Percentiles rank a stretch among this genome's conserved stretches.
Conservation (phyloP, 352 stramenopile genomes). For the Blastocystis sp. region DNA sequence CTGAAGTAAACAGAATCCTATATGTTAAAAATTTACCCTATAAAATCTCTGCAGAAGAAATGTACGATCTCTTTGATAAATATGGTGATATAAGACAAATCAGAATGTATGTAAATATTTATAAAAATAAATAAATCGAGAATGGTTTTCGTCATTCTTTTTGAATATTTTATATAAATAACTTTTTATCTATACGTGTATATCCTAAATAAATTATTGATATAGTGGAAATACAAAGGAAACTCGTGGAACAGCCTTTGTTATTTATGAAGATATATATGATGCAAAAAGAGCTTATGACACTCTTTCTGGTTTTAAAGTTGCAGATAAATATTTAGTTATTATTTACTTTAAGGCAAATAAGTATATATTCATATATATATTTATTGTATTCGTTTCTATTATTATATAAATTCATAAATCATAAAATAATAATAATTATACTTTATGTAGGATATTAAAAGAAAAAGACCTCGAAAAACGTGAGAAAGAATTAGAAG, state of each 20-base stretch:
- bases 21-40: slow-evolving; percentile 92
- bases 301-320: slow-evolving; percentile 94
- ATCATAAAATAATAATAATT: no score
- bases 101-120: slow-evolving; percentile 49
- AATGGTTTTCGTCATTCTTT: neutral
- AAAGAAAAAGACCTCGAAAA: no score
- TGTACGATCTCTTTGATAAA: slow-evolving; percentile 99
- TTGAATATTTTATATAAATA: slow-evolving; percentile 43
- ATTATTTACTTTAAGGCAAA: slow-evolving; percentile 92
- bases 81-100: slow-evolving; percentile 97
- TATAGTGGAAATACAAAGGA: slow-evolving; percentile 66
- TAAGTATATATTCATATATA: slow-evolving; percentile 44
- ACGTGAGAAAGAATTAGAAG: no score
- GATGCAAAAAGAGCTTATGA: slow-evolving; percentile 94
- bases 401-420: no score
- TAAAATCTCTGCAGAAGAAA: slow-evolving; percentile 86
- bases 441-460: no score
- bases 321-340: slow-evolving; percentile 88
- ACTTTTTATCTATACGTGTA: slow-evolving; percentile 3
- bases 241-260: slow-evolving; percentile 85
- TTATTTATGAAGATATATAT: slow-evolving; percentile 97
- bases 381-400: no score
- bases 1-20: slow-evolving; percentile 89
- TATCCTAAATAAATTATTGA: neutral
- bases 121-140: neutral